Conservation (phyloP, 306 rosid species). For the Prunus mume region DNA sequence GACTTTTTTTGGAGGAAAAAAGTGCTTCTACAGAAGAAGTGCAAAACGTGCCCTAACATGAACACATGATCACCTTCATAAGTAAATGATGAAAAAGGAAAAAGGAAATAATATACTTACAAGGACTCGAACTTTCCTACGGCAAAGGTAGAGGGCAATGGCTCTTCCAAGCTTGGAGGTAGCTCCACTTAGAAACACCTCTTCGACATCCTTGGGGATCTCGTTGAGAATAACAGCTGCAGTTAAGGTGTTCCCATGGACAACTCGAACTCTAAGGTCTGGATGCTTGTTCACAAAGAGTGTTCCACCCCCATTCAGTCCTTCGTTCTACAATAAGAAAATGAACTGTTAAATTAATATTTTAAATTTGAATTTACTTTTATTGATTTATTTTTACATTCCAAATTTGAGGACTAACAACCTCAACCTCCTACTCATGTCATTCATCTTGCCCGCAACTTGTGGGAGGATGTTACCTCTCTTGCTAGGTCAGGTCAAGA, state of each 20-base stretch:
- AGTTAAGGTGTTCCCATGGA: constrained; percentile 95
- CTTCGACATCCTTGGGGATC: constrained; percentile 63
- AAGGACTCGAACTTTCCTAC: constrained; percentile 78
- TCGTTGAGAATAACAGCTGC: constrained; percentile 93
- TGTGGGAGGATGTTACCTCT: not conserved
- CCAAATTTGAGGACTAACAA: not conserved
- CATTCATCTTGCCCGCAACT: not conserved
- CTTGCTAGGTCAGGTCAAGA: not conserved
- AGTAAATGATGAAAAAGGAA: not conserved
- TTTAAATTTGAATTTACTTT: not conserved
- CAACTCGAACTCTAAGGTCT: constrained; percentile 82
- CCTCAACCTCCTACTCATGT: not conserved
- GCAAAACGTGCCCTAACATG: not conserved
- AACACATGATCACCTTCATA: not conserved
- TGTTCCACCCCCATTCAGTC: constrained; percentile 91
- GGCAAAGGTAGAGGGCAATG: constrained; percentile 89
- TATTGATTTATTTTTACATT: too few relatives aligned
- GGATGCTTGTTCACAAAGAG: constrained; percentile 94
- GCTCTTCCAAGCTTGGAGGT: constrained; percentile 99
- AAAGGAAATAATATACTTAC: constrained; percentile 37
- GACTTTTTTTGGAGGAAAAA: not conserved
- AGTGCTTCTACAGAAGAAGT: not conserved
- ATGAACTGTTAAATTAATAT: not conserved
- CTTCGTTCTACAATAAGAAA: constrained; percentile 60
- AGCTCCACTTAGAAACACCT: constrained; percentile 87